Base-by-base conservation (phyloP, 768 basidiomycete species). In the Phaeotremella fagi region DNA sequence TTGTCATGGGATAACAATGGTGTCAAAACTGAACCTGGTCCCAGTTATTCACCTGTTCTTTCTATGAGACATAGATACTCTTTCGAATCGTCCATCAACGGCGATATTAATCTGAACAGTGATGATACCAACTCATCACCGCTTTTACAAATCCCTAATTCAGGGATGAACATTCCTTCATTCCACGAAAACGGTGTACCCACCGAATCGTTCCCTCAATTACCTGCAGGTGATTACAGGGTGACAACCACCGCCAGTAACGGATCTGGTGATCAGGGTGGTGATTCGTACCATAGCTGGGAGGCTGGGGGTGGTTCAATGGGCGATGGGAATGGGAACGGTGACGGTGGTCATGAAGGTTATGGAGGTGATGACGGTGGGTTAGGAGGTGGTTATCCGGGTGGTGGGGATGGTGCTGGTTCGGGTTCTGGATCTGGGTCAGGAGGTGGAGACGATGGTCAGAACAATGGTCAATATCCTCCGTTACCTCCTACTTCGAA, bases 181-280 rank as follows among this genome's bases (percentile, higher is more conserved):
- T 33, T 16, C 31, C 16, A 33, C 16, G 31, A 16, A 7, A 33
- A 7, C 9, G 31, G 38, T 41, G 38, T 41, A 41, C 20, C 38
- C 38, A 41, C 11, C 38, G 11, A 12, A 41, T 12, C 12, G 38
- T 6, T 11, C 7, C 22, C 6, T 18, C 7, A 22, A 12, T 41
- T 6, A 6, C 11, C 38, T 18, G 38, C 6, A 12, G 6, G 38
- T 18, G 20, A 41, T 41, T 41, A 41, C 20, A 12, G 20, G 22
- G 38, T 41, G 12, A 41, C 38, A 7, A 41, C 12, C 31, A 50
- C 47, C 45, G 41, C 50, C 7, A 52, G 35, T 35, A 47, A 54
- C 24, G 48, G 48, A 29, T 37, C 46, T 20, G 53, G 50, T 20
- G 41, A 51, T 37, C 37, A 46, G 7, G 50, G 41, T 11, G 47